Conservation (phyloP, 1,284 basidiomycete genomes). For the Anthracocystis walkeri region DNA sequence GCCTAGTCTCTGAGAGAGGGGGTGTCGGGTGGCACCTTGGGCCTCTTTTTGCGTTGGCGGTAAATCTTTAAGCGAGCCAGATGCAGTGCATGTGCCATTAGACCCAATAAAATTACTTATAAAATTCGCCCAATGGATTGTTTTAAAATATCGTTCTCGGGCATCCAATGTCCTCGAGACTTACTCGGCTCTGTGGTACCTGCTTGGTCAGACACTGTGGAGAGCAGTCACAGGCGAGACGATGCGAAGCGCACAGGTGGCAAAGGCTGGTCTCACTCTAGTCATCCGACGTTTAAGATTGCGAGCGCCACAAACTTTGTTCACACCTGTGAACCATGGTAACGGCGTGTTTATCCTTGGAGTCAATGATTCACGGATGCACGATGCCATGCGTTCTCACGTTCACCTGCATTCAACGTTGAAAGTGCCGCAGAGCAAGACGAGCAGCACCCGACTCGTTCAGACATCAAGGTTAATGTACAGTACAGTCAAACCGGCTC, state of each 20-base stretch:
- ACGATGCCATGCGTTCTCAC: neutral
- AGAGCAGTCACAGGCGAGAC: too few relatives aligned
- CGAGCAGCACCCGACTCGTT: neutral
- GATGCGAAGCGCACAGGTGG: too few relatives aligned
- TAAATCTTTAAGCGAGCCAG: slow-evolving; percentile 5
- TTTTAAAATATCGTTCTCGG: too few relatives aligned
- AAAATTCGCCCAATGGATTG: neutral
- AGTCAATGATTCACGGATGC: neutral
- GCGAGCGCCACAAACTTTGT: too few relatives aligned
- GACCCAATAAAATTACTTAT: neutral
- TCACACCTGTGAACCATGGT: too few relatives aligned
- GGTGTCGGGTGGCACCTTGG: slow-evolving; percentile 5
- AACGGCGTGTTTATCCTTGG: neutral
- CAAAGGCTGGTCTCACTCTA: too few relatives aligned
- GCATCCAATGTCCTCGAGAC: too few relatives aligned
- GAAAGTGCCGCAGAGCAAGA: neutral
- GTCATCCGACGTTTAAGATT: too few relatives aligned
- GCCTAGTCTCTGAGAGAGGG: neutral
- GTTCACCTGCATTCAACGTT: neutral
- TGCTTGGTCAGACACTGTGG: too few relatives aligned
- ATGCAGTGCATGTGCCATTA: slow-evolving; percentile 5
- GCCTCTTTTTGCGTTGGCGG: neutral
- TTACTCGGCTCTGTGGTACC: too few relatives aligned
- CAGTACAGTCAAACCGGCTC: too few relatives aligned
- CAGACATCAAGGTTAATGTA: neutral